phyloP scores from a whole-genome alignment of 2,329 filamentous ascomycete genomes.

The Fusarium sp. region DNA sequence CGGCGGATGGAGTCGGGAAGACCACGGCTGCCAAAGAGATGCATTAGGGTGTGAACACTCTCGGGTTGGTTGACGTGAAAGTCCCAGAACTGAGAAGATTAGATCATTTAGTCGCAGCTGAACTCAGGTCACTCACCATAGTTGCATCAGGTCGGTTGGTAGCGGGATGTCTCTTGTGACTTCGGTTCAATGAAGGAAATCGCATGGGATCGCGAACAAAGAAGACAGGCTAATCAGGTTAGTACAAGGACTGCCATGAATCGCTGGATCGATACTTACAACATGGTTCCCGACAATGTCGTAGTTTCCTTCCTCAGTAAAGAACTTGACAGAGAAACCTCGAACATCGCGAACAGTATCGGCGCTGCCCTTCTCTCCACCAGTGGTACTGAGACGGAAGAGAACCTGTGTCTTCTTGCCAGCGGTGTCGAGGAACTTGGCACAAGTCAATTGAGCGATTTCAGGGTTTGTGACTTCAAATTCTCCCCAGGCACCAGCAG shows the following conservation, averaged over 20 bases:
- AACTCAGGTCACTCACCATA: neutral
- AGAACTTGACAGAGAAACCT: constrained; percentile 66
- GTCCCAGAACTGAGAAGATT: constrained; percentile 12
- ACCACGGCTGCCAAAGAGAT: constrained; percentile 15
- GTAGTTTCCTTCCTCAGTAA: constrained; percentile 69
- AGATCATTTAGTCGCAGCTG: neutral
- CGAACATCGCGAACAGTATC: constrained; percentile 75
- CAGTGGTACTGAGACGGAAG: constrained; percentile 76
- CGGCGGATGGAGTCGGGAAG: constrained; percentile 11
- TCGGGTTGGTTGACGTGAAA: constrained; percentile 29
- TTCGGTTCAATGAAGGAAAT: constrained; percentile 4
- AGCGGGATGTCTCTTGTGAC: constrained; percentile 36
- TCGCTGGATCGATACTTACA: neutral
- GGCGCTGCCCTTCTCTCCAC: constrained; percentile 69
- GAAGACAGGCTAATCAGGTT: neutral
- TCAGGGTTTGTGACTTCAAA: constrained; percentile 65
- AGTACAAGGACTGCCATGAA: accelerated
- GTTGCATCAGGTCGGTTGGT: constrained; percentile 18
- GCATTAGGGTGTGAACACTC: constrained; percentile 20
- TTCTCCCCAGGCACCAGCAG: constrained; percentile 59
- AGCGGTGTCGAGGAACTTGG: constrained; percentile 60
- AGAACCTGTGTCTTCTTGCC: constrained; percentile 67
- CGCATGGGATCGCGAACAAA: constrained; percentile 5
- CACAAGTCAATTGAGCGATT: constrained; percentile 61
- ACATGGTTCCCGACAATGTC: constrained; percentile 61